Base-by-base conservation (phyloP, 345 rosid species). In the Boechera divaricarpa region DNA sequence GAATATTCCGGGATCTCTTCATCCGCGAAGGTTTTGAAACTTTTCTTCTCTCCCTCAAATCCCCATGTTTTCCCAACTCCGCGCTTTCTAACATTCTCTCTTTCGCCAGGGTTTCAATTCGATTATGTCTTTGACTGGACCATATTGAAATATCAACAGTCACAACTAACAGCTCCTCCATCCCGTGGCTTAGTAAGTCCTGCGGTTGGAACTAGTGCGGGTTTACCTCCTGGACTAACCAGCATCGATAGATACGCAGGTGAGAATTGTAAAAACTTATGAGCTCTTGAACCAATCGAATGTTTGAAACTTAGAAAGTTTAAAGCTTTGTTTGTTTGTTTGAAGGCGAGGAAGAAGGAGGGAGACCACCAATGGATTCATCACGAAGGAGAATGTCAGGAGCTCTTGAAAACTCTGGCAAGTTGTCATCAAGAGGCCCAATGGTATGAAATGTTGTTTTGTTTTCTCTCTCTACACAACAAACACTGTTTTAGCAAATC, bases 111-210 rank as follows among this genome's bases (percentile, higher is more conserved):
- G 80, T 95, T 92, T 81, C 99, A 95, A 81, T 91, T 93, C 56
- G 99, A 95, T 95, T 82, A 90, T 41, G 94, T 95, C 16, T 95
- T 95, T 82, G 99, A 95, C 77, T 95, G 99, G 99, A 95, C 99
- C 41, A 94, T 94, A 77, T 71, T 94, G 86, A 94, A 94, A 84
- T 94, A 91, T 71, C 99, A 95, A 85, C 98, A 92, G 69, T 89
- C 99, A 54, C 99, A 92, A 72, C 83, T 88, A 79, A 80, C 94
- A 6, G 86, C 92, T 66, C 96, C 98, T 44, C 90, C 96, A 33
- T 26, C 94, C 51, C 91, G 91, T 73, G 81, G 92, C 33, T 16
- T 76, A 29, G 79, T 62, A 74, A 70, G 4, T 35, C 78, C 83
- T 49, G 85, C 82, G 15, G 92, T 82, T 73, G 99, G 97, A 78